Evolutionary conservation across 257 asterid species (phyloP).

Genomic region (Solanum okadae): DNA sequence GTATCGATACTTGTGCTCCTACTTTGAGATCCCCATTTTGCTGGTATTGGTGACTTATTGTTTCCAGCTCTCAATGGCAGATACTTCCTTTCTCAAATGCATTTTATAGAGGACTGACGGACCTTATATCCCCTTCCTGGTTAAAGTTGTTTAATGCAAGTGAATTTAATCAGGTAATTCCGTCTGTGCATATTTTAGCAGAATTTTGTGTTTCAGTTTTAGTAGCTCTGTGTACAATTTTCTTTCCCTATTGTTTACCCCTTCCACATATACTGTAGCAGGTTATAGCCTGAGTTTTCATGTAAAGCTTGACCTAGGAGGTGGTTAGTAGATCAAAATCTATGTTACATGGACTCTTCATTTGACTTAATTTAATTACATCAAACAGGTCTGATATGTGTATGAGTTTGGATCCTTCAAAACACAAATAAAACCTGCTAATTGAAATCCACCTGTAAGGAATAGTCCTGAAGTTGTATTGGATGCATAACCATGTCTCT

Average conservation of each 20-base stretch:
- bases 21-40: neutral
- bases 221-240: neutral
- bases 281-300: neutral
- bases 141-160: constrained; percentile 84
- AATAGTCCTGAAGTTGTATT: neutral
- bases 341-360: neutral
- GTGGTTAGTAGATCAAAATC: neutral
- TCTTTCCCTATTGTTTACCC: neutral
- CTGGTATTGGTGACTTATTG: constrained; percentile 22
- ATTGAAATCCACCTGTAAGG: neutral
- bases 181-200: neutral
- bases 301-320: neutral
- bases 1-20: constrained; percentile 26
- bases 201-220: neutral
- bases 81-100: constrained; percentile 93
- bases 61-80: constrained; percentile 39
- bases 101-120: constrained; percentile 85
- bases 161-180: constrained; percentile 91
- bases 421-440: neutral
- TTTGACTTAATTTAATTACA: neutral
- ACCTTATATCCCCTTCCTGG: constrained; percentile 93
- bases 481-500: neutral
- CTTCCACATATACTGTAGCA: neutral
- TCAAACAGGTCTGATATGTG: neutral
- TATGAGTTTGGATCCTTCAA: neutral